These are phyloP conservation scores for Rhizomucor pusillus DNA, from an alignment of 371 early-diverging fungal species.

Conservation along the genomic window DNA sequence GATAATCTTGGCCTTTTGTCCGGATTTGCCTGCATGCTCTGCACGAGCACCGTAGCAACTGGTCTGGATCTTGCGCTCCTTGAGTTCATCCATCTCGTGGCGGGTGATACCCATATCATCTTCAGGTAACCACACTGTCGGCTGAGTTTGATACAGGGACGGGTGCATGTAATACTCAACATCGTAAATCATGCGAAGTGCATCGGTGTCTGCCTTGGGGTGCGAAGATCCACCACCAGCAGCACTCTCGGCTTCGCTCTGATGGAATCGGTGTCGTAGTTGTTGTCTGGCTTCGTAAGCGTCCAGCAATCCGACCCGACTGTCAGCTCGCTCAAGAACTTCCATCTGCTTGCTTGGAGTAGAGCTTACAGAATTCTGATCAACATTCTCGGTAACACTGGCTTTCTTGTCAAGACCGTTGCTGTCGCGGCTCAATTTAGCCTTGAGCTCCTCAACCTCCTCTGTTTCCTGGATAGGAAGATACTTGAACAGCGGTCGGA, in stretches of 20 bases:
- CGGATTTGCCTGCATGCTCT: slow-evolving; percentile 7
- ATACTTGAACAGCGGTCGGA: slow-evolving; percentile 65
- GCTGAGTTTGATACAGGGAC: slow-evolving; percentile 13
- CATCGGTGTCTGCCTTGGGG: neutral
- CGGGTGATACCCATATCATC: slow-evolving; percentile 24
- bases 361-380: neutral
- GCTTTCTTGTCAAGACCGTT: neutral
- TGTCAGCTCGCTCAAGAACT: neutral
- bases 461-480: slow-evolving; percentile 40
- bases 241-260: neutral
- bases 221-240: neutral
- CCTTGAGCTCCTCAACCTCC: neutral
- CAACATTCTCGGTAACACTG: neutral
- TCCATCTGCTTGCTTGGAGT: neutral
- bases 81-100: slow-evolving; percentile 11
- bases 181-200: slow-evolving; percentile 9
- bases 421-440: neutral
- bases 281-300: neutral
- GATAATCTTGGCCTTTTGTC: slow-evolving; percentile 15
- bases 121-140: slow-evolving; percentile 24
- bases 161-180: slow-evolving; percentile 22
- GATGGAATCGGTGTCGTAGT: neutral
- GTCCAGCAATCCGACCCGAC: slow-evolving; percentile 1
- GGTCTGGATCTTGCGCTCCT: slow-evolving; percentile 8
- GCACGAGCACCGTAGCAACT: slow-evolving; percentile 6